Conservation (phyloP, 1,139 yeast species). For the Tardiomyces digboiensis region DNA sequence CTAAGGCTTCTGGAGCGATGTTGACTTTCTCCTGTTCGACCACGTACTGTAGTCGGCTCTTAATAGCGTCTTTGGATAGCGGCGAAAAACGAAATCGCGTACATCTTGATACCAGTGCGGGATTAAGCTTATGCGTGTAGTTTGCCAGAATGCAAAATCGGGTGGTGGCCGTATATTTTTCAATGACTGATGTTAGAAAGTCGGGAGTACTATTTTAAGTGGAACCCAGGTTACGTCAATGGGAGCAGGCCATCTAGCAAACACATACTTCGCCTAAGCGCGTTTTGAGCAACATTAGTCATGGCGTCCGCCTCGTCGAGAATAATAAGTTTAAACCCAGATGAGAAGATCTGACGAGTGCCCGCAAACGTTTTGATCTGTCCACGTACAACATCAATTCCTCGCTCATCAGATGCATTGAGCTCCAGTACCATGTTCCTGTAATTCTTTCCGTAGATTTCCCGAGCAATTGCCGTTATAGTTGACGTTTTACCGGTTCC, state of each 20-base stretch:
- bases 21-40: constrained; percentile 55
- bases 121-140: constrained; percentile 90
- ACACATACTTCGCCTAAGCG: constrained; percentile 52
- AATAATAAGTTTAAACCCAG: constrained; percentile 80
- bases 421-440: constrained; percentile 86
- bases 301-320: constrained; percentile 98
- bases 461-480: constrained; percentile 80
- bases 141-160: constrained; percentile 95
- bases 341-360: constrained; percentile 80
- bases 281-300: constrained; percentile 97
- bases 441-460: constrained; percentile 81
- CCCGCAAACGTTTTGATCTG: constrained; percentile 80
- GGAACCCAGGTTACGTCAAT: too few species aligned
- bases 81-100: constrained; percentile 94
- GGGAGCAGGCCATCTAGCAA: too few species aligned
- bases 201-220: too few species aligned
- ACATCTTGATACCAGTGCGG: constrained; percentile 90
- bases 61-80: constrained; percentile 55
- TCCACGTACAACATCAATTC: constrained; percentile 77
- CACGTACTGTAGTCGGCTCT: constrained; percentile 57
- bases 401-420: constrained; percentile 81
- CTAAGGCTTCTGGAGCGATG: constrained; percentile 49
- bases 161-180: constrained; percentile 89
- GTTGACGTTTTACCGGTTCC: constrained; percentile 98
- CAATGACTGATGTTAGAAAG: constrained; percentile 41